A percentile compares a stretch with the other conserved stretches of the same genome.
These are phyloP conservation scores for Aspergillus affinis DNA, from an alignment of 495 filamentous ascomycete genomes.

Conservation along the genomic window DNA sequence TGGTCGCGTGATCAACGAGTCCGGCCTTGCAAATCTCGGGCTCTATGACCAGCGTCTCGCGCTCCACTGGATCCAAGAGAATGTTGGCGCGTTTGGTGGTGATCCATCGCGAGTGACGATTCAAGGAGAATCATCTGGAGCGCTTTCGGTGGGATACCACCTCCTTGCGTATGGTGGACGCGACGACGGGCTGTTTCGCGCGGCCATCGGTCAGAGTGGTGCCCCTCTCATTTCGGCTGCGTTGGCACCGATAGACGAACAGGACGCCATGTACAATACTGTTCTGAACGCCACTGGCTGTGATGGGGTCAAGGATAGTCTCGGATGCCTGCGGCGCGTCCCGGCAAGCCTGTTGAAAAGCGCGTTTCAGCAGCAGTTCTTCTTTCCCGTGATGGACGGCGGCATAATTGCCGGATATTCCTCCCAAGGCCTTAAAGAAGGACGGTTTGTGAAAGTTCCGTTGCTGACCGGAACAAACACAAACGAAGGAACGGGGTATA, in stretches of 20 bases:
- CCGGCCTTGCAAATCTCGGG: slow-evolving; percentile 41
- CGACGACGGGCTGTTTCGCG: slow-evolving; percentile 52
- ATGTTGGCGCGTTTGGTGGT: slow-evolving; percentile 41
- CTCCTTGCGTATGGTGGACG: slow-evolving; percentile 42
- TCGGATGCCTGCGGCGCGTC: slow-evolving; percentile 37
- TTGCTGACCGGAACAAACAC: slow-evolving; percentile 50
- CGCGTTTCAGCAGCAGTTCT: slow-evolving; percentile 32
- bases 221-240: slow-evolving; percentile 25
- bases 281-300: slow-evolving; percentile 34
- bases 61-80: slow-evolving; percentile 52
- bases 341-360: slow-evolving; percentile 33
- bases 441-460: slow-evolving; percentile 48
- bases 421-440: slow-evolving; percentile 24
- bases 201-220: slow-evolving; percentile 51
- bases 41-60: slow-evolving; percentile 53
- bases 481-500: slow-evolving; percentile 55
- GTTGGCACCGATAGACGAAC: slow-evolving; percentile 30
- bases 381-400: slow-evolving; percentile 49
- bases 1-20: slow-evolving; percentile 30
- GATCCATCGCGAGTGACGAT: slow-evolving; percentile 49
- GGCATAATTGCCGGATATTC: slow-evolving; percentile 45
- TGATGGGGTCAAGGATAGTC: slow-evolving; percentile 24
- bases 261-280: slow-evolving; percentile 34
- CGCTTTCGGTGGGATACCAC: slow-evolving; percentile 46
- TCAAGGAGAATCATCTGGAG: slow-evolving; percentile 61